Conservation (phyloP, 2,329 filamentous ascomycete genomes). For the Ophiostoma himal-ulmi region DNA sequence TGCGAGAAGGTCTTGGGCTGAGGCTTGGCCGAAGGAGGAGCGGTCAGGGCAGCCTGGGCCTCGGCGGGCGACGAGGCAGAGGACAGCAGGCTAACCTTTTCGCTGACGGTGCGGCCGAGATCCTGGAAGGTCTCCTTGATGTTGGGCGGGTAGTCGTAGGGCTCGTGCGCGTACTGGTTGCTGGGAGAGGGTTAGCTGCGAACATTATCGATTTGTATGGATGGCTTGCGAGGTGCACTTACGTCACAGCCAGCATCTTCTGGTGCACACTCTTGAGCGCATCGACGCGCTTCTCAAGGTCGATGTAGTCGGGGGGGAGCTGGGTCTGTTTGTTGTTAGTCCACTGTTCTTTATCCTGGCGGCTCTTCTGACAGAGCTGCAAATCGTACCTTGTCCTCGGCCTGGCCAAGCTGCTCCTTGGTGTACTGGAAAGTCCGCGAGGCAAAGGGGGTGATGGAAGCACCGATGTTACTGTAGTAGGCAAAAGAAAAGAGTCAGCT, state of each 20-base stretch:
- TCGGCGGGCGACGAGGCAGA: conserved; percentile 80
- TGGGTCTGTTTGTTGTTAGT: conserved; percentile 59
- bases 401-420: conserved; percentile 94
- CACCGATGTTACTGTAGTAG: conserved; percentile 53
- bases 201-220: too few relatives aligned
- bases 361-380: conserved; percentile 10
- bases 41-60: conserved; percentile 87
- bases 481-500: not conserved
- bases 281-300: conserved; percentile 97
- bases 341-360: not conserved
- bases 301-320: conserved; percentile 93
- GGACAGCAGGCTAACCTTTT: conserved; percentile 88
- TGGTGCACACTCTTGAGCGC: conserved; percentile 94
- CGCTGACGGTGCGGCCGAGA: conserved; percentile 87
- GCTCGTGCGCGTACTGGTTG: conserved; percentile 85
- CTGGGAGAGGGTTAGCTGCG: conserved; percentile 41
- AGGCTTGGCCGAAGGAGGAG: conserved; percentile 82
- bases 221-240: conserved; percentile 37
- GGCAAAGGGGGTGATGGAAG: conserved; percentile 84
- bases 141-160: conserved; percentile 92
- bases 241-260: conserved; percentile 96
- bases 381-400: conserved; percentile 72
- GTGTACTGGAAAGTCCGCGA: conserved; percentile 94
- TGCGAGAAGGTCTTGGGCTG: conserved; percentile 99
- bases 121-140: conserved; percentile 97